Evolutionary conservation across 208 protist species (phyloP).

Genomic region (Strigomonas culicis): DNA sequence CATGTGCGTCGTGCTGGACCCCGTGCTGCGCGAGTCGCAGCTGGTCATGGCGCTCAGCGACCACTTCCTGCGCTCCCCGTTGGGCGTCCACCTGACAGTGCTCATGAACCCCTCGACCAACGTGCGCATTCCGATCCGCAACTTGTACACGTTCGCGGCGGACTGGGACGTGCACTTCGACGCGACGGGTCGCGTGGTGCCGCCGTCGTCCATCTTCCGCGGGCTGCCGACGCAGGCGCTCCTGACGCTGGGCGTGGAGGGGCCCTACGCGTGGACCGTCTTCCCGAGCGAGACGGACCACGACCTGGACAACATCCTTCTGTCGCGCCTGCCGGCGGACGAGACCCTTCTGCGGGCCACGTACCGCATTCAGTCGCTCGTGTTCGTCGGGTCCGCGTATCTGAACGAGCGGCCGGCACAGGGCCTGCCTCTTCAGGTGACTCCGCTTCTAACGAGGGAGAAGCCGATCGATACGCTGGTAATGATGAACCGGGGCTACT

Average conservation of each 20-base stretch:
- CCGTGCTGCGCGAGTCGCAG: slow-evolving; percentile 81
- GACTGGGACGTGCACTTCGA: slow-evolving; percentile 67
- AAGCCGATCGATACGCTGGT: slow-evolving; percentile 91
- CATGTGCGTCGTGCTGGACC: slow-evolving; percentile 86
- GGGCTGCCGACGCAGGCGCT: slow-evolving; percentile 44
- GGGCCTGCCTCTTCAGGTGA: slow-evolving; percentile 7
- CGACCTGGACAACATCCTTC: slow-evolving; percentile 97
- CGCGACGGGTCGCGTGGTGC: slow-evolving; percentile 39
- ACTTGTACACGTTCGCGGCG: slow-evolving; percentile 91
- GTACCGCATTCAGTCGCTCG: slow-evolving; percentile 89
- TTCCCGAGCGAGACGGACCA: slow-evolving; percentile 64
- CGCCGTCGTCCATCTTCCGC: slow-evolving; percentile 49
- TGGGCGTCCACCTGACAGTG: slow-evolving; percentile 56
- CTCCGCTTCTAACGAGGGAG: not conserved
- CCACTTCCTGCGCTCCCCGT: slow-evolving; percentile 32
- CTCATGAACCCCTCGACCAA: slow-evolving; percentile 62
- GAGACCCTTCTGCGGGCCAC: slow-evolving; percentile 45
- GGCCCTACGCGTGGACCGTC: slow-evolving; percentile 89
- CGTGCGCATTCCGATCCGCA: slow-evolving; percentile 79
- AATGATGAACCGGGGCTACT: slow-evolving; percentile 97
- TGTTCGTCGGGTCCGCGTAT: slow-evolving; percentile 78
- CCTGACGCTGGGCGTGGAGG: slow-evolving; percentile 85
- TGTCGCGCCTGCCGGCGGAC: slow-evolving; percentile 49
- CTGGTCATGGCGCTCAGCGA: slow-evolving; percentile 77
- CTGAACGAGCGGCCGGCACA: not conserved